These are phyloP conservation scores for Stachybotrys echinatus DNA, from an alignment of 2,329 filamentous ascomycete species.

Conservation along the genomic window DNA sequence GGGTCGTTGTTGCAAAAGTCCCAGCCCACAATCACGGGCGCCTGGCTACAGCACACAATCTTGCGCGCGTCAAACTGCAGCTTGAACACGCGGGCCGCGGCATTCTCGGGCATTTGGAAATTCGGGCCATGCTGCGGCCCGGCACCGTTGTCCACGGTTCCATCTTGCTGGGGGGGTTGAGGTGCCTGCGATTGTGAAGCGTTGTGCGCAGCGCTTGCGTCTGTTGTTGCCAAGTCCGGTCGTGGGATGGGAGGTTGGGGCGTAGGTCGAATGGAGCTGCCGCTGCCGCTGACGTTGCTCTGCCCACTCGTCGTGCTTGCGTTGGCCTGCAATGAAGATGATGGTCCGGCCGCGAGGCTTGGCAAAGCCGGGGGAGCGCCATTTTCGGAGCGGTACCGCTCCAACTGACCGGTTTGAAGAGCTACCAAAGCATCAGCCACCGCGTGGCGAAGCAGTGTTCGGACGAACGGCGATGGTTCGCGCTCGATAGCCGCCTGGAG, in stretches of 20 bases:
- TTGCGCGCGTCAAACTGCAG: conserved; percentile 90
- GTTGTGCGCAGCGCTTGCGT: neutral
- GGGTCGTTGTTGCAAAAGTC: conserved; percentile 88
- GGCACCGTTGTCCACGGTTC: neutral
- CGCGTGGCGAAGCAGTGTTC: conserved; percentile 44
- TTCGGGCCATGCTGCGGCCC: conserved; percentile 34
- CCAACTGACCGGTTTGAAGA: conserved; percentile 38
- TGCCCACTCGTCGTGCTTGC: conserved; percentile 1
- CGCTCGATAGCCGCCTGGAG: conserved; percentile 47
- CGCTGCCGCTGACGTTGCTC: neutral
- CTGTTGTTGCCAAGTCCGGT: neutral
- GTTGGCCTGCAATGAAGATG: conserved; percentile 2
- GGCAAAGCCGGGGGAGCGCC: conserved; percentile 1
- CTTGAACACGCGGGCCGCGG: conserved; percentile 75
- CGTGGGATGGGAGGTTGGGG: neutral
- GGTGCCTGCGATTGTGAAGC: conserved; percentile 2
- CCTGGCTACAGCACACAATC: conserved; percentile 92
- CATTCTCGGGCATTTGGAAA: conserved; percentile 38
- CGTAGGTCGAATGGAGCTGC: neutral
- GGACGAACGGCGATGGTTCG: conserved; percentile 40
- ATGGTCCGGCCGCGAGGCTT: neutral
- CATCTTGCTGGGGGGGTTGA: neutral
- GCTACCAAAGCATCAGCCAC: conserved; percentile 41
- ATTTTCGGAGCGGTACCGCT: conserved; percentile 14
- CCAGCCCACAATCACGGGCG: conserved; percentile 90